Evolutionary conservation across 2,329 filamentous ascomycete species (phyloP).

Genomic region (Fusarium sp.): DNA sequence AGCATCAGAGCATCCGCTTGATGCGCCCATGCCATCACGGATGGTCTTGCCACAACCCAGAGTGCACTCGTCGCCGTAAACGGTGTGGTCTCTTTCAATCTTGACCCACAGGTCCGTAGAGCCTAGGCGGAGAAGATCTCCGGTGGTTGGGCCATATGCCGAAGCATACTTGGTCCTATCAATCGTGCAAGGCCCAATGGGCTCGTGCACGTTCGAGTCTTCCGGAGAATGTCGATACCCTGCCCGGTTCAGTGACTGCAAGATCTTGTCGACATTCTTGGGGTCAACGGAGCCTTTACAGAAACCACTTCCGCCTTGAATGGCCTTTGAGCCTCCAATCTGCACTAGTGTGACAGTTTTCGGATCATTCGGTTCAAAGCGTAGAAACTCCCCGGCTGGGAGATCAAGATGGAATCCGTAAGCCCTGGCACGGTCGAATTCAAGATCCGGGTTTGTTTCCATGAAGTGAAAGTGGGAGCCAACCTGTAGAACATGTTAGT

Average conservation of each 20-base stretch:
- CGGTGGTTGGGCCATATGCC: neutral
- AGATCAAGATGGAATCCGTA: neutral
- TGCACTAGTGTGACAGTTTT: neutral
- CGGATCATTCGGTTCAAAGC: neutral
- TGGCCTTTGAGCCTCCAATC: neutral
- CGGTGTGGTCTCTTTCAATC: neutral
- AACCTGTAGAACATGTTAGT: neutral
- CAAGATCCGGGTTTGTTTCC: neutral
- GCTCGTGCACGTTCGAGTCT: neutral
- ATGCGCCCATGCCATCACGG: neutral
- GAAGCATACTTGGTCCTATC: neutral
- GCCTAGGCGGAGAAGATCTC: neutral
- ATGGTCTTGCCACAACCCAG: neutral
- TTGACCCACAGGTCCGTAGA: neutral
- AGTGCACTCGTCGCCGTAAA: neutral
- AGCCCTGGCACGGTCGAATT: neutral
- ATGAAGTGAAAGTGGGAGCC: constrained; percentile 1
- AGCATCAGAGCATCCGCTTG: neutral
- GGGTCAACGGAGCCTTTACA: neutral
- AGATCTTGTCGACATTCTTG: neutral
- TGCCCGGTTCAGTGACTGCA: neutral
- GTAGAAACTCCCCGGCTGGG: neutral
- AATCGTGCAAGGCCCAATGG: neutral
- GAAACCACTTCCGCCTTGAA: neutral
- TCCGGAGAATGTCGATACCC: neutral